Base-by-base conservation (phyloP, 345 rosid genomes). In the Ceriops decandra region DNA sequence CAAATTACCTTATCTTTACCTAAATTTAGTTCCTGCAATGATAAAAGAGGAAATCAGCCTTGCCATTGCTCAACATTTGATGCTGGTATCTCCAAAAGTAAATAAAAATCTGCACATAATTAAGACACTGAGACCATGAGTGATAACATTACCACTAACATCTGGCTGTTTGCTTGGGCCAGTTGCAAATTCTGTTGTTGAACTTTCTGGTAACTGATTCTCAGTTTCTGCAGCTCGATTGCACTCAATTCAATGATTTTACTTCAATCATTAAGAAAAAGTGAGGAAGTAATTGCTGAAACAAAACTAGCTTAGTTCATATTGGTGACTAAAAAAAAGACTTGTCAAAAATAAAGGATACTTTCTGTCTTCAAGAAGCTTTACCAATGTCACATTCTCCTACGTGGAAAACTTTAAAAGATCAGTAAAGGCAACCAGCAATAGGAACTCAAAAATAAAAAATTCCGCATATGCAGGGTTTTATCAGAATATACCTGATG, bases 11-110 rank as follows among this genome's bases (percentile, higher is more conserved):
- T 82, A 72, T 87, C 96, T 83, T 83, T 87, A 72, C 73, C 82
- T 68, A 81, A 72, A 82, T 86, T 90, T 68, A 85, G 77, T 66
- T 90, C 96, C 96, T 86, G 89, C 79, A 85, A 72, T 65, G 69
- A 72, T 61, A 74, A 42, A 62, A 49, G 5, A 57, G 63, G 31
- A 62, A 57, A 71, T 77, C 61, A 77, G 62, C 20, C 57, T 59
- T 66, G 56, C 27, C 26, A 69, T 27, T 33, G 36, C 32, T 69
- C 63, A 49, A 64, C 30, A 42, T 31, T 60, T 35, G 28, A 24
- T 22, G 38, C 38, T 49, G 26, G 28, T 2, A 19, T 52, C 27
- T 38, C 46, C 36, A 52, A 30, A 16, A 28, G 28, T 63, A 38
- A 38, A 7, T 33, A 70, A 36, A 26, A 2, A 64, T 22, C 58